Percentiles rank a stretch among this genome's conserved stretches.
These are phyloP conservation scores for Globisporangium nodosum DNA, from an alignment of 352 stramenopile species.

Conservation along the genomic window DNA sequence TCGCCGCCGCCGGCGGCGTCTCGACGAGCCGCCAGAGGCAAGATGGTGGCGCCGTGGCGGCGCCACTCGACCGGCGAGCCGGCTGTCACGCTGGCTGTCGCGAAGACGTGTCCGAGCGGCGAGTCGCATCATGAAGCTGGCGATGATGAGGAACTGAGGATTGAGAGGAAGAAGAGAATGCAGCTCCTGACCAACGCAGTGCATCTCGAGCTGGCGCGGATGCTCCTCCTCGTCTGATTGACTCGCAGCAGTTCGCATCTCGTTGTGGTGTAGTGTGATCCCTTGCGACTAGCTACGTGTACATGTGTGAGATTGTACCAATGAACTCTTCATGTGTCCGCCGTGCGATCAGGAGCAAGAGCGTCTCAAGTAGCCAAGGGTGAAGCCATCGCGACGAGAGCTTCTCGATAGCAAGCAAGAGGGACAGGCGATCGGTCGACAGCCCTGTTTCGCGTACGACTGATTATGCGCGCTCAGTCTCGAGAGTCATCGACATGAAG, in stretches of 20 bases:
- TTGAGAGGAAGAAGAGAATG: background rate
- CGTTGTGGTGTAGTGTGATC: background rate
- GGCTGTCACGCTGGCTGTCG: no score
- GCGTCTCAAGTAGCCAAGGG: no score
- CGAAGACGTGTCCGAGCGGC: background rate
- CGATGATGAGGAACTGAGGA: background rate
- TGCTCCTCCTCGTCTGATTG: background rate
- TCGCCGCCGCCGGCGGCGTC: background rate
- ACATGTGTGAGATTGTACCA: background rate
- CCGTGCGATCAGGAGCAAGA: no score
- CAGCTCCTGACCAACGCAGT: background rate
- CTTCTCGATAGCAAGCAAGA: no score
- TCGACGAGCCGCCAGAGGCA: background rate
- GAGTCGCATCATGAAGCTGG: background rate
- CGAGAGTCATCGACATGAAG: no score
- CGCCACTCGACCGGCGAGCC: background rate
- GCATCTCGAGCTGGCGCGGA: background rate
- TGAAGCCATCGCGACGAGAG: no score
- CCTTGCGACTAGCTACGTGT: no score
- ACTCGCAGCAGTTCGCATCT: background rate
- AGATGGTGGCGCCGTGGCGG: background rate
- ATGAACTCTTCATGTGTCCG: no score
- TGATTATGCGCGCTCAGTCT: no score
- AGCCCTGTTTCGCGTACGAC: no score
- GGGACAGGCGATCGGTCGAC: no score